Percentiles rank a stretch among this genome's conserved stretches.
These are phyloP conservation scores for Coleophoma cylindrospora DNA, from an alignment of 2,329 filamentous ascomycete genomes.

Conservation along the genomic window DNA sequence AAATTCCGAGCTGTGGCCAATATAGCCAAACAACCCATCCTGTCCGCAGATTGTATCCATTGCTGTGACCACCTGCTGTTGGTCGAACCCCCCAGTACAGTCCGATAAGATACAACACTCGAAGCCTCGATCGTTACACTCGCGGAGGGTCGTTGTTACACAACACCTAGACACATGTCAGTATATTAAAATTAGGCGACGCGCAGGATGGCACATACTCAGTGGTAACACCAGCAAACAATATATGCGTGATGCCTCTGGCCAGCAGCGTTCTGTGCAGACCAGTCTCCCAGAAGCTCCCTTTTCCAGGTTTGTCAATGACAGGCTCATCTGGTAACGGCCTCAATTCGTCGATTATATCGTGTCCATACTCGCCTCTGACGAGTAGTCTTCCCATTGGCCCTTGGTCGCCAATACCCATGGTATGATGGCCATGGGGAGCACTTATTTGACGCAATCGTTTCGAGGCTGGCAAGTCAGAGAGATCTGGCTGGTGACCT, in stretches of 20 bases:
- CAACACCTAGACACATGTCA: constrained; percentile 34
- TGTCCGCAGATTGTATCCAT: constrained; percentile 45
- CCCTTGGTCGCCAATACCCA: constrained; percentile 46
- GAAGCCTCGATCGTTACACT: constrained; percentile 56
- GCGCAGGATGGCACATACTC: constrained; percentile 28
- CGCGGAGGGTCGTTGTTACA: constrained; percentile 49
- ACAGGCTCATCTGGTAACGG: constrained; percentile 25
- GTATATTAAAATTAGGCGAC: background rate
- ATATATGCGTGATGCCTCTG: constrained; percentile 50
- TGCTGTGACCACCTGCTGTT: constrained; percentile 37
- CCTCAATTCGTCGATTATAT: constrained; percentile 41
- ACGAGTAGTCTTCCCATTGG: constrained; percentile 54
- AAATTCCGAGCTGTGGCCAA: constrained; percentile 35
- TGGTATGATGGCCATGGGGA: constrained; percentile 32
- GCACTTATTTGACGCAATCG: constrained; percentile 42
- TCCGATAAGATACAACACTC: constrained; percentile 49
- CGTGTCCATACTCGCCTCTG: constrained; percentile 52
- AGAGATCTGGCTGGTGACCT: constrained; percentile 48
- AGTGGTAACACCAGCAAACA: constrained; percentile 53
- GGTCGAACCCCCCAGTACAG: constrained; percentile 43
- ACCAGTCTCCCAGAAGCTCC: constrained; percentile 52
- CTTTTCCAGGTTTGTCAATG: constrained; percentile 38
- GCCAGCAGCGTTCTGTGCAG: constrained; percentile 48
- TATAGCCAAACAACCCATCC: constrained; percentile 46
- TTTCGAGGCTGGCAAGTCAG: constrained; percentile 47